A percentile compares a stretch with the other conserved stretches of the same genome.
Conservation (phyloP, 441 rosid species). For the Corymbia calophylla region DNA sequence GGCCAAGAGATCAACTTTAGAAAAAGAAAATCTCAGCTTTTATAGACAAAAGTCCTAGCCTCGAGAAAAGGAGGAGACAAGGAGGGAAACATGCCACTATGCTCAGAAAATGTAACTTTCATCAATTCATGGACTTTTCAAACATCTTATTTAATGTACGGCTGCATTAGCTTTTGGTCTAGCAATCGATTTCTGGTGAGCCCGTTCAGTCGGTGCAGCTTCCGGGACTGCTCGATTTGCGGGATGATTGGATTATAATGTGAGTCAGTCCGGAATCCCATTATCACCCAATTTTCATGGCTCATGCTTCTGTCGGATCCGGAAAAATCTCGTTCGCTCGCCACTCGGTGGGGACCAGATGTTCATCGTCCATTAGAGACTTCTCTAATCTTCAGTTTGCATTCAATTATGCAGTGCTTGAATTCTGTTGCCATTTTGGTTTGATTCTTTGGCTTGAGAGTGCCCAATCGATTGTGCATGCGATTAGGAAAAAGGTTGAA, state of each 20-base stretch:
- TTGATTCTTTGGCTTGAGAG: neutral
- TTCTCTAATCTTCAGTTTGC: neutral
- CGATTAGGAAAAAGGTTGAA: neutral
- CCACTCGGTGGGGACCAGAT: neutral
- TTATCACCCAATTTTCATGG: neutral
- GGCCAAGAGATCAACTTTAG: neutral
- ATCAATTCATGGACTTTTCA: neutral
- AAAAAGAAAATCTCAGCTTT: neutral
- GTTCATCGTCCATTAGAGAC: neutral
- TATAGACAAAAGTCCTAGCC: neutral
- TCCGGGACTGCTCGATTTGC: neutral
- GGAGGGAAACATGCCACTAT: neutral
- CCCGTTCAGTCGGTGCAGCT: neutral
- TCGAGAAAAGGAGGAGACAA: neutral
- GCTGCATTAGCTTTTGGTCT: neutral
- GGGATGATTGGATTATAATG: neutral
- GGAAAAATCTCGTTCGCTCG: neutral
- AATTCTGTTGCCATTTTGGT: neutral
- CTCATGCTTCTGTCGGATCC: neutral
- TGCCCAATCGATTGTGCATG: neutral
- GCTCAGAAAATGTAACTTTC: neutral
- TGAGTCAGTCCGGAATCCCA: neutral
- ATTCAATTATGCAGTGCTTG: neutral
- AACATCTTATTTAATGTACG: neutral
- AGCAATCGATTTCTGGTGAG: neutral